phyloP scores from a whole-genome alignment of 83 land plant species.

The Diphasiastrum complanatum region DNA sequence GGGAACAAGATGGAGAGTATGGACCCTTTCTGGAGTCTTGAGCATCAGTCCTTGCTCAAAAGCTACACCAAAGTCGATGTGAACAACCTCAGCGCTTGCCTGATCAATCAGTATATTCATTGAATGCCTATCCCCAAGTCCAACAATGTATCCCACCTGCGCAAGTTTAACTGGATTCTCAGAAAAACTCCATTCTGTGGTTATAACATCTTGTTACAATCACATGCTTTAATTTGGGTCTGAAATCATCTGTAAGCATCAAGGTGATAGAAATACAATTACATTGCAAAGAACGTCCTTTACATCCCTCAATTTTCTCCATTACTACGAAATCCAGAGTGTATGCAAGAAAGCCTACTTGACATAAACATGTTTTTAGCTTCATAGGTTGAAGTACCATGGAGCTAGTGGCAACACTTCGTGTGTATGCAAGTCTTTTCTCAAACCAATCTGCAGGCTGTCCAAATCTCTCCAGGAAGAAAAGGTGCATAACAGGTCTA shows the following conservation, averaged over 20 bases:
- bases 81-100: conserved; percentile 94
- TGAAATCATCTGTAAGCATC: no score
- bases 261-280: no score
- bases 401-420: conserved; percentile 98
- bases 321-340: no score
- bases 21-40: conserved; percentile 95
- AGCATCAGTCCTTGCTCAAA: conserved; percentile 99
- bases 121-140: conserved; percentile 95
- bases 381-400: conserved; percentile 47
- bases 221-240: no score
- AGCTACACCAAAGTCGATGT: conserved; percentile 98
- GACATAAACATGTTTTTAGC: not conserved
- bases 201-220: no score
- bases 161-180: not conserved
- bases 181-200: no score
- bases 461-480: conserved; percentile 83
- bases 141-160: conserved; percentile 98
- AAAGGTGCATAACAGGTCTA: conserved; percentile 93
- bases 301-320: no score
- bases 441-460: conserved; percentile 97
- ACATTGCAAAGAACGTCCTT: no score
- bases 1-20: not conserved
- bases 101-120: conserved; percentile 94
- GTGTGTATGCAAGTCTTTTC: conserved; percentile 80
- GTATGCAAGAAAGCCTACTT: no score